Evolutionary conservation across 2,329 filamentous ascomycete genomes (phyloP).

Genomic region (Colletotrichum australisinense): DNA sequence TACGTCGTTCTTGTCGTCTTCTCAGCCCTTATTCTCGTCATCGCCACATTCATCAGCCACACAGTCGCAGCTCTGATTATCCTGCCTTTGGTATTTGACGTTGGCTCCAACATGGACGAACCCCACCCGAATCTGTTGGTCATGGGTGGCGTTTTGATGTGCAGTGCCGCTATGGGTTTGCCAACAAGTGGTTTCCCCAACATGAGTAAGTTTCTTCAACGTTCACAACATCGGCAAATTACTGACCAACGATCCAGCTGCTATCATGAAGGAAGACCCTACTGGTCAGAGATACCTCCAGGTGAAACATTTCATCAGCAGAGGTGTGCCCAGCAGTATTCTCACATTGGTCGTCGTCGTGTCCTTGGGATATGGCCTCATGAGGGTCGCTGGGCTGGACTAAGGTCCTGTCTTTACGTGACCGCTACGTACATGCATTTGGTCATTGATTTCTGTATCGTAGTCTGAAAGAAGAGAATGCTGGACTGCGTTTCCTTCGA

Average conservation of each 20-base stretch:
- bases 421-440: neutral
- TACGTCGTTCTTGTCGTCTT: slow-evolving; percentile 92
- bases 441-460: neutral
- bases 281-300: slow-evolving; percentile 92
- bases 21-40: slow-evolving; percentile 83
- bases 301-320: slow-evolving; percentile 93
- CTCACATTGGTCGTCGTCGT: slow-evolving; percentile 85
- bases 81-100: slow-evolving; percentile 87
- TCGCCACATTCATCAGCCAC: slow-evolving; percentile 97
- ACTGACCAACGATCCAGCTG: slow-evolving; percentile 66
- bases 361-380: slow-evolving; percentile 89
- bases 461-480: neutral
- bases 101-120: slow-evolving; percentile 86
- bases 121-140: slow-evolving; percentile 95
- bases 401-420: slow-evolving; percentile 39
- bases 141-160: slow-evolving; percentile 96
- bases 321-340: slow-evolving; percentile 90
- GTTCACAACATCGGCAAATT: neutral
- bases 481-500: neutral
- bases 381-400: slow-evolving; percentile 78
- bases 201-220: slow-evolving; percentile 82
- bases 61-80: slow-evolving; percentile 97
- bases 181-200: slow-evolving; percentile 98
- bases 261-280: slow-evolving; percentile 99
- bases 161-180: slow-evolving; percentile 95